Evolutionary conservation across 1,284 basidiomycete genomes (phyloP), one percentile per base, ranked within the genome.

Genomic region (Trichosporon sp.): DNA sequence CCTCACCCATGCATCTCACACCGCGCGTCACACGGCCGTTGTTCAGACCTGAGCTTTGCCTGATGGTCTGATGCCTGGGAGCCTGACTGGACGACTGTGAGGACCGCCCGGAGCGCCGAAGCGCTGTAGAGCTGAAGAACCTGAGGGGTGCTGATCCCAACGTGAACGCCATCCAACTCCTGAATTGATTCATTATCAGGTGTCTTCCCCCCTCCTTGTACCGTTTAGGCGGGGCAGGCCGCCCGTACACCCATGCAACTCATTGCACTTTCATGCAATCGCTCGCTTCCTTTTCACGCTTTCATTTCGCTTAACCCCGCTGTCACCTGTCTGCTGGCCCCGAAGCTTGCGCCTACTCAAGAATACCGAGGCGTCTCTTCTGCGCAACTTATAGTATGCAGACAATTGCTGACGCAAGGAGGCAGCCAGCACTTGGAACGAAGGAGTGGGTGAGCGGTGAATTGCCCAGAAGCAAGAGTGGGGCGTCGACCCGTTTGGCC

Each of bases 121-220:
- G 26, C 26, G 26, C 26, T 26, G 26, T 26, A 26, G 26, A 26
- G 26, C 35, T 37, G 35, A 37, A 10, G 8, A 37, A 11, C 43
- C 43, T 54, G 51, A 16, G 51, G 26, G 19, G 7, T 21, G 48
- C 48, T 51, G 51, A 54, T 54, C 51, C 51, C 51, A 54, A 54
- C 51, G 51, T 54, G 51, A 54, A 54, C 51, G 51, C 51, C 51
- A 54, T 54, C 21, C 4, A 48, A 8, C 19, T 19, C 51, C 51
- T 54, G 51, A 54, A 54, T 54, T 54, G 51, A 54, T 54, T 54
- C 51, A 54, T 54, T 54, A 54, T 54, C 51, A 26, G 51, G 51
- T 16, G n/a, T 54, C 10, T 11, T 12, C 46, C 46, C 8, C 21
- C 51, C 51, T 26, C 51, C 12, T 19, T 26, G 26, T 26, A 26